phyloP scores from a whole-genome alignment of 768 basidiomycete genomes.

The Calvatia gigantea region DNA sequence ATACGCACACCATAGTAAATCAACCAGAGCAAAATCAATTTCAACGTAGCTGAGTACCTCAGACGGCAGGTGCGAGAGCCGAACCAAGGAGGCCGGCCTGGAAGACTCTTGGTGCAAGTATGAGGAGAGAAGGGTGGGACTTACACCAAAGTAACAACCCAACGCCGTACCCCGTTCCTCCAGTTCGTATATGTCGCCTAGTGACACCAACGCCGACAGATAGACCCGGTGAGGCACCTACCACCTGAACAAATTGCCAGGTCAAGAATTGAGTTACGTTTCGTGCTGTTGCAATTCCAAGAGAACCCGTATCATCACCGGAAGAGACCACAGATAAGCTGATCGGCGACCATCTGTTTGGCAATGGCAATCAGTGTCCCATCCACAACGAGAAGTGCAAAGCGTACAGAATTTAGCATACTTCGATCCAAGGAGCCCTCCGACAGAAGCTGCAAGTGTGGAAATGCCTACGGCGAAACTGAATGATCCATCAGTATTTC shows the following conservation, averaged over 20 bases:
- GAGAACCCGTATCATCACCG: constrained; percentile 56
- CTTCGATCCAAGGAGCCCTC: constrained; percentile 28
- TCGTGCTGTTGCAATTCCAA: constrained; percentile 51
- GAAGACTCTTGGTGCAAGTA: not conserved
- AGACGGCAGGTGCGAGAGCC: constrained; percentile 54
- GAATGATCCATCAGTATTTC: not conserved
- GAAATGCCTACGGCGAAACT: constrained; percentile 35
- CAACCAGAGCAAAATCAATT: not conserved
- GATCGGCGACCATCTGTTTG: constrained; percentile 59
- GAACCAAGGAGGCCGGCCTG: constrained; percentile 56
- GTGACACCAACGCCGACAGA: constrained; percentile 56
- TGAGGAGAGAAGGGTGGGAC: constrained; percentile 8
- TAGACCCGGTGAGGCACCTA: constrained; percentile 56
- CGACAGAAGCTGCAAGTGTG: constrained; percentile 28
- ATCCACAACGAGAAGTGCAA: not conserved
- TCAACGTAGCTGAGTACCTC: constrained; percentile 34
- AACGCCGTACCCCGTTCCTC: constrained; percentile 60
- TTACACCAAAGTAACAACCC: constrained; percentile 55
- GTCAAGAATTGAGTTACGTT: constrained; percentile 47
- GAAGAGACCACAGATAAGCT: constrained; percentile 57
- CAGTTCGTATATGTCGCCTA: constrained; percentile 63
- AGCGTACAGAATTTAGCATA: constrained; percentile 37
- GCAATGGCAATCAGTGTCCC: not conserved
- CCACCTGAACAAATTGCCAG: constrained; percentile 64
- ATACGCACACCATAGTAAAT: not conserved